Evolutionary conservation across 768 basidiomycete species (phyloP).

Genomic region (Stropharia rugosoannulata): DNA sequence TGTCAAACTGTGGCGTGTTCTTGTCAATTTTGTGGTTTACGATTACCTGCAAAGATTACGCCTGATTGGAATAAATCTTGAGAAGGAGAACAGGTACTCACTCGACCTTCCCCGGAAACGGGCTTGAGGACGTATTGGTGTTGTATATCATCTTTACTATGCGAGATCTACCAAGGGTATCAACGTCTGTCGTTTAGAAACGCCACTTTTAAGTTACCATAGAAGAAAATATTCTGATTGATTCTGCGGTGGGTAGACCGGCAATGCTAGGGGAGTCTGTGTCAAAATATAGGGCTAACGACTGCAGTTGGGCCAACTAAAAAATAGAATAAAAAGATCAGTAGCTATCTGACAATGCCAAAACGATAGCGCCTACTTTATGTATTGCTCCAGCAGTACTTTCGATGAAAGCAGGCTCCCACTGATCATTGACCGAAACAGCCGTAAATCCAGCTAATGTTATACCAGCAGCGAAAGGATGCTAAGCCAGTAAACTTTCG

Average conservation of each 20-base stretch:
- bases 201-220: slow-evolving; percentile 46
- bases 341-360: background rate
- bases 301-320: slow-evolving; percentile 83
- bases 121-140: slow-evolving; percentile 97
- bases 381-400: slow-evolving; percentile 85
- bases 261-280: slow-evolving; percentile 85
- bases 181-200: background rate
- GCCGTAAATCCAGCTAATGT: slow-evolving; percentile 89
- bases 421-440: slow-evolving; percentile 83
- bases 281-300: slow-evolving; percentile 91
- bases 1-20: slow-evolving; percentile 81
- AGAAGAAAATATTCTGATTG: slow-evolving; percentile 68
- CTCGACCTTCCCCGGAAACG: slow-evolving; percentile 92
- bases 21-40: slow-evolving; percentile 79
- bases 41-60: slow-evolving; percentile 49
- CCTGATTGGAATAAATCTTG: background rate
- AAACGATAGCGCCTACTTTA: slow-evolving; percentile 52
- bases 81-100: slow-evolving; percentile 32
- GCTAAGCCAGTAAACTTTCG: slow-evolving; percentile 41
- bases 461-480: slow-evolving; percentile 90
- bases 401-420: slow-evolving; percentile 92
- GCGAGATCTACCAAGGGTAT: slow-evolving; percentile 35
- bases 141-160: slow-evolving; percentile 45
- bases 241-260: slow-evolving; percentile 61
- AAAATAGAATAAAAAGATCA: slow-evolving; percentile 6